phyloP scores from a whole-genome alignment of 2,329 filamentous ascomycete species.

The Aspergillus arachidicola region DNA sequence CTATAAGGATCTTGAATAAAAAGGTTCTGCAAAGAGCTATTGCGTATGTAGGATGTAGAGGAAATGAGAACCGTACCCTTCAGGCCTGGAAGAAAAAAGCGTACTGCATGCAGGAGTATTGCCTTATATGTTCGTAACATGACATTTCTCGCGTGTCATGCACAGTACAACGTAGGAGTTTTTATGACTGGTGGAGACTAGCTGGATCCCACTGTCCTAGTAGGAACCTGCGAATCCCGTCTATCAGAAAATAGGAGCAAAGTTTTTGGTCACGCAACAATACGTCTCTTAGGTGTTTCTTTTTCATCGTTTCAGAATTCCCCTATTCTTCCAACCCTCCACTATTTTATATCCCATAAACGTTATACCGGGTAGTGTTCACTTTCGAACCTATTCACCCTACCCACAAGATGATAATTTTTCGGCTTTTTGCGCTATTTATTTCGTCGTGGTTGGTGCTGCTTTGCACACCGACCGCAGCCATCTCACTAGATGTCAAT shows the following conservation, averaged over 20 bases:
- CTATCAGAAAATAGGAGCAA: neutral
- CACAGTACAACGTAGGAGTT: neutral
- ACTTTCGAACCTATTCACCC: neutral
- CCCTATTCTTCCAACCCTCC: neutral
- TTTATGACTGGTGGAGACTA: neutral
- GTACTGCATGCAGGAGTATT: neutral
- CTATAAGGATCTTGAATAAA: neutral
- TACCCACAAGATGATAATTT: neutral
- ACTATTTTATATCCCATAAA: neutral
- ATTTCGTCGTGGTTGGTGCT: neutral
- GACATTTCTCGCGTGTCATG: neutral
- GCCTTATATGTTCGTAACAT: neutral
- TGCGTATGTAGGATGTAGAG: neutral
- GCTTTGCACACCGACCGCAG: neutral
- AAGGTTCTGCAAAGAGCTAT: neutral
- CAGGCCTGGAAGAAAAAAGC: neutral
- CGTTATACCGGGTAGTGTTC: neutral
- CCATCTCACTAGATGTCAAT: neutral
- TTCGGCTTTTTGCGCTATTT: neutral
- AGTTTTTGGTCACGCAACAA: neutral
- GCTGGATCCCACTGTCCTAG: neutral
- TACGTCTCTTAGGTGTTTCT: neutral
- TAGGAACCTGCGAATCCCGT: neutral
- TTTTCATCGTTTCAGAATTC: neutral
- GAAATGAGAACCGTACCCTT: no score